Base-by-base conservation (phyloP, 306 rosid species). In the Pachyrhizus erosus region DNA sequence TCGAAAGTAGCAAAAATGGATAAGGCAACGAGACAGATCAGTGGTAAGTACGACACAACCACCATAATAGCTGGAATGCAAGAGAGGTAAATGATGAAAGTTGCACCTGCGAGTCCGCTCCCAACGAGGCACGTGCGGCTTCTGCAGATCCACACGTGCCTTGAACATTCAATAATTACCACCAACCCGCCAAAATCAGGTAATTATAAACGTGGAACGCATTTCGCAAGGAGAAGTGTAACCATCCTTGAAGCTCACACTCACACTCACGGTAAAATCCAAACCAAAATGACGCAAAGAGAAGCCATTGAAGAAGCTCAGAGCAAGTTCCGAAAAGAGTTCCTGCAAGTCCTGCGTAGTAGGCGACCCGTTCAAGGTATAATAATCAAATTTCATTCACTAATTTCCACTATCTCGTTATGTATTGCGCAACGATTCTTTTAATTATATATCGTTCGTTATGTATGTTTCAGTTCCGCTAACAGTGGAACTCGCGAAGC, bases 391-490 rank as follows among this genome's bases (percentile, higher is more conserved):
- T 10, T 58, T 52, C 29, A 51, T 69, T 26, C 0, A 20, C 33
- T 33, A 64, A 7, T 45, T 66, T 52, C 9, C 40, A 12, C 24
- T 5, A 46, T 82, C 26, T 78, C 17, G 58, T 7, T 68, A 3
- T 39, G 70, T 9, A 57, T 45, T 14, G 8, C 15, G 7, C n/a
- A 13, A 42, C 26, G 20, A 52, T 78, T 67, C 14, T 60, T 55
- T 4, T n/a, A 39, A 27, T 20, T 60, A 9, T 69, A 74, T 23
- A 24, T 67, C 15, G 21, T 86, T n/a, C 17, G 23, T 39, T 13
- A 1, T 71, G 1, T 9, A n/a, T 34, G 20, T 57, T 85, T 86
- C 91, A 96, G 99, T 88, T 84, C 90, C 92, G 24, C 57, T 91
- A 5, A 40, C 77, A 3, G 93, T 90, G 49, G 86, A 93, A 20